Percentiles rank a stretch among this genome's conserved stretches.
Evolutionary conservation across 306 rosid genomes (phyloP).

Genomic region (Oemleria cerasiformis): DNA sequence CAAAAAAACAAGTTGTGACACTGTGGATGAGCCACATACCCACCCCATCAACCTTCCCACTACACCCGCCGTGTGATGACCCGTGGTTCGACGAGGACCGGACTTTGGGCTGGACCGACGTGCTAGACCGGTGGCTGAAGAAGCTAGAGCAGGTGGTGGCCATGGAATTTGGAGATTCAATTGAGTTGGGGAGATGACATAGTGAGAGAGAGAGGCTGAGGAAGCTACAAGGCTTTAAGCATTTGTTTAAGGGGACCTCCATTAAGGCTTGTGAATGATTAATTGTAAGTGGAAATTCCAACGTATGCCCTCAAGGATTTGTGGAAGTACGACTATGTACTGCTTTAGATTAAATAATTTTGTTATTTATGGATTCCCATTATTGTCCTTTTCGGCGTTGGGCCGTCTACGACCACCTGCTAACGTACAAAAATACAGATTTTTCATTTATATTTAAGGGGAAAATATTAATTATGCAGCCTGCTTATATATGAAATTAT

Average conservation of each 20-base stretch:
- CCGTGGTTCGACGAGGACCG: conserved; percentile 33
- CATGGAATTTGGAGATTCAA: conserved; percentile 36
- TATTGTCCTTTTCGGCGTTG: background rate
- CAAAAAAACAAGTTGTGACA: conserved; percentile 59
- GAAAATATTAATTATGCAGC: background rate
- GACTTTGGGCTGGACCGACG: conserved; percentile 27
- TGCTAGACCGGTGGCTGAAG: conserved; percentile 48
- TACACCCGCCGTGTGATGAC: conserved; percentile 34
- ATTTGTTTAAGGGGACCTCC: conserved; percentile 9
- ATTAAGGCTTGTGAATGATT: conserved; percentile 13
- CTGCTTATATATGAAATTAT: background rate
- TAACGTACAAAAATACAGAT: background rate
- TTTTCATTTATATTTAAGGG: background rate
- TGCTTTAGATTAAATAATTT: background rate
- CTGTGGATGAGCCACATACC: conserved; percentile 78
- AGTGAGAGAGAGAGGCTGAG: background rate
- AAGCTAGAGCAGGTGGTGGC: conserved; percentile 55
- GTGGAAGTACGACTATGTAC: conserved; percentile 1
- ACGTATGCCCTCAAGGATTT: conserved; percentile 11
- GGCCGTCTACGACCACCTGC: background rate
- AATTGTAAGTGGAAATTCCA: conserved; percentile 2
- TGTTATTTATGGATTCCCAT: background rate
- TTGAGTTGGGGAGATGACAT: conserved; percentile 7
- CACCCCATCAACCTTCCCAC: conserved; percentile 64
- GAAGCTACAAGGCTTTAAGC: conserved; percentile 18